Conservation (phyloP, 1,284 basidiomycete genomes). For the Wallemia ichthyophaga region DNA sequence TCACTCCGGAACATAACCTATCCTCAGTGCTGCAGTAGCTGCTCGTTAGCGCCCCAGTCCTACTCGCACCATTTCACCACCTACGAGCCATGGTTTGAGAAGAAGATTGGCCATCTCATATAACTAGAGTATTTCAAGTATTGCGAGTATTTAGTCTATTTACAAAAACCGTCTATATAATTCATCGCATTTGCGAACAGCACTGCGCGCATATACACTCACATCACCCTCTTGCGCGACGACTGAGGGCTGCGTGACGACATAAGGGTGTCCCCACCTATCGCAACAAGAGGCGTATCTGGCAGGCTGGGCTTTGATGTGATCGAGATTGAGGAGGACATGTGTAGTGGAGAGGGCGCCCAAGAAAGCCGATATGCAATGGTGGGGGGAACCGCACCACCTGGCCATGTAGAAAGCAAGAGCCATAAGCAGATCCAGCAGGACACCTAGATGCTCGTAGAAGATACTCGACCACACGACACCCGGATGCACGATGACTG, state of each 20-base stretch:
- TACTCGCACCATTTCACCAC: too few relatives aligned
- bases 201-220: neutral
- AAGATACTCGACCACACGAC: conserved; percentile 37
- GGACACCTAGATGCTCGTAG: conserved; percentile 20
- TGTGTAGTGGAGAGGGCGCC: conserved; percentile 27
- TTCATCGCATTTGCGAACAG: neutral
- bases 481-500: conserved; percentile 42
- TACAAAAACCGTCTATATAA: neutral
- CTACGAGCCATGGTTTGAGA: too few relatives aligned
- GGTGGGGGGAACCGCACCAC: conserved; percentile 27
- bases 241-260: conserved; percentile 12
- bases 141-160: too few relatives aligned
- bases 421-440: conserved; percentile 26
- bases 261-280: conserved; percentile 24
- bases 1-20: neutral
- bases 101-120: too few relatives aligned
- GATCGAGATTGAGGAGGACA: conserved; percentile 1
- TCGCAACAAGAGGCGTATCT: conserved; percentile 28
- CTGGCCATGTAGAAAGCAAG: conserved; percentile 38
- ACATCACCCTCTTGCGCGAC: neutral
- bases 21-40: neutral
- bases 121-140: too few relatives aligned
- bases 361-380: conserved; percentile 28
- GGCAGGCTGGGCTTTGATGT: neutral
- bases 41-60: too few relatives aligned